Evolutionary conservation across 495 filamentous ascomycete genomes (phyloP), one percentile per base, ranked within the genome.

Genomic region (Trichoderma orchidacearum): DNA sequence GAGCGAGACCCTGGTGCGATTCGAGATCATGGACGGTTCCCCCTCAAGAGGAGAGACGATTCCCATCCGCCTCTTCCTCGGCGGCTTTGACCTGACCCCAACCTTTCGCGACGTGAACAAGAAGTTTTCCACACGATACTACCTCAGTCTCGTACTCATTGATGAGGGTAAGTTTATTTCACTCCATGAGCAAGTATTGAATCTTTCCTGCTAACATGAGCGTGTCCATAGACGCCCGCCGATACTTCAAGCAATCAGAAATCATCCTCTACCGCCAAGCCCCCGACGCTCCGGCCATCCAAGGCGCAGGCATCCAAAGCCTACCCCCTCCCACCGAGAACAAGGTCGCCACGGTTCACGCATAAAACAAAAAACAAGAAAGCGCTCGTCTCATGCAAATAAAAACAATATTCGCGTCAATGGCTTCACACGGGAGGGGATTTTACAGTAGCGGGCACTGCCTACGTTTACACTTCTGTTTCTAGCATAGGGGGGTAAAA

Each of bases 101-200:
- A 99, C 93, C 18, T 99, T 99, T 82, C 87, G 94, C 36, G 94
- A 99, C 70, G 93, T 99, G 58, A 99, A 99, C 82, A 99, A 97
- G 81, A 97, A 97, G 72, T 99, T 93, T 70, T 96, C 92, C 30
- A 97, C 94, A 56, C 79, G 93, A 61, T 99, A 99, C 73, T 97
- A 99, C 72, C 80, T 99, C 54, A 95, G 89, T 69, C 72, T 99
- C 62, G 93, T 99, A 9, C 77, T 97, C 61, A 97, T 97, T 60
- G 92, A 97, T 69, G 92, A 97, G 80, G 89, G 89, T 87, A 74
- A 51, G 76, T 61, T 50, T 23, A 27, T 18, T n/a, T n/a, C n/a
- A n/a, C n/a, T 15, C n/a, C n/a, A n/a, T n/a, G n/a, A n/a, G n/a
- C n/a, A n/a, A n/a, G n/a, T n/a, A n/a, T n/a, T n/a, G n/a, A n/a